A percentile compares a stretch with the other conserved stretches of the same genome.
These are phyloP conservation scores for Teratosphaeria viscida DNA, from an alignment of 2,329 filamentous ascomycete genomes.

Conservation along the genomic window DNA sequence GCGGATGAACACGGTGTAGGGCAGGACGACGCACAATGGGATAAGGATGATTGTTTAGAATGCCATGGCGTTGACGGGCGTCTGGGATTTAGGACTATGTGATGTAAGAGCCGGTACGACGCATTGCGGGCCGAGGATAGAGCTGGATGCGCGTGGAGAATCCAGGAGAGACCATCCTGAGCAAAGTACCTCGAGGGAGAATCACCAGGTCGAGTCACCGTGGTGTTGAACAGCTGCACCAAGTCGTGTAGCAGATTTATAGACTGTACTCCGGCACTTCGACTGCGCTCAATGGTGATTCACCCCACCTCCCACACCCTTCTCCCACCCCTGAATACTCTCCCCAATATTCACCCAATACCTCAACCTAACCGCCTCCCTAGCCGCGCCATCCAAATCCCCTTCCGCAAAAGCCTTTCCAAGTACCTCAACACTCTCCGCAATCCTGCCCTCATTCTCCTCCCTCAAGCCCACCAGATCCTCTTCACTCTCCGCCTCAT, in stretches of 20 bases:
- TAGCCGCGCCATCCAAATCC: constrained; percentile 55
- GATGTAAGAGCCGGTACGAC: background rate
- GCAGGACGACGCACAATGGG: no score
- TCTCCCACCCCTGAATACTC: constrained; percentile 74
- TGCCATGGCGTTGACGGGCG: no score
- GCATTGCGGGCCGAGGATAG: no score
- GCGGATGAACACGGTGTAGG: background rate
- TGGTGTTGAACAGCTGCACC: background rate
- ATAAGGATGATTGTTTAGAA: no score
- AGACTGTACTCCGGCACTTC: background rate
- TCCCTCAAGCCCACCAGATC: constrained; percentile 49
- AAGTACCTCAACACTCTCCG: constrained; percentile 50
- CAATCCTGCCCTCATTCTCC: constrained; percentile 60
- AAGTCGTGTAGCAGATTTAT: background rate
- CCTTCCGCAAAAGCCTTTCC: constrained; percentile 55
- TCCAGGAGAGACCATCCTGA: background rate
- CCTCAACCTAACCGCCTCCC: constrained; percentile 64
- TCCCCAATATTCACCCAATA: constrained; percentile 89
- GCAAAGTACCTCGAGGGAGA: background rate
- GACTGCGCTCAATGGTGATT: constrained; percentile 15
- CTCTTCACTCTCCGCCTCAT: constrained; percentile 46
- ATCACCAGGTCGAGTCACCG: background rate
- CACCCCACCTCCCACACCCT: constrained; percentile 45
- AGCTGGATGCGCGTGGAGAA: background rate
- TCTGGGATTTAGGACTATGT: background rate